Evolutionary conservation across 2,329 filamentous ascomycete species (phyloP), one percentile per base, ranked within the genome.

Genomic region (Diaporthe capsici): DNA sequence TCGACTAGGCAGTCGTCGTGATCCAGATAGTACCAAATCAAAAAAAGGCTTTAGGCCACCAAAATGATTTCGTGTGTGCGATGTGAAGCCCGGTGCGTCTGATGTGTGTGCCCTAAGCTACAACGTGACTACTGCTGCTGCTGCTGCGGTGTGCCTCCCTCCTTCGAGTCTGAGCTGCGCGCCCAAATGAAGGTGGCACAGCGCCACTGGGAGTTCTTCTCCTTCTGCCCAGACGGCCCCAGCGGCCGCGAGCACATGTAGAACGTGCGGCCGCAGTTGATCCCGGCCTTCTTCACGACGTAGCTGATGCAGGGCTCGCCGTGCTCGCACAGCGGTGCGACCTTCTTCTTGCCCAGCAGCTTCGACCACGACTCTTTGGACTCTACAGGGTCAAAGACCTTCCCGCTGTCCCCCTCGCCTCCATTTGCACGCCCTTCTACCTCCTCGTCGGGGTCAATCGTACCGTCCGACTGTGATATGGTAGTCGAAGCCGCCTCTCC

Each of bases 311-410:
- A 98, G 3, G 94, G 94, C 80, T 98, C 96, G 72, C 92, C 88
- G 81, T 99, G 97, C 65, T 98, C 95, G 82, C 97, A 99, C 75
- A 90, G 90, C 1, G 97, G 97, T 1, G 91, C 88, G 1, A 91
- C 86, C 47, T 71, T 75, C 74, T 94, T 92, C 82, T 93, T 95
- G 22, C 92, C 91, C 77, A 98, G 92, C 20, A 98, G 88, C 82
- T 93, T 95, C 6, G 92, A 92, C 97, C 97, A 98, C 31, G 93
- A 93, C 81, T 97, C 93, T 82, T 95, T 96, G 61, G 90, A 90
- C 76, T 90, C 88, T 68, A 95, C 91, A 0, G 93, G 92, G 79
- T 96, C 94, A 76, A 93, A 87, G 2, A 91, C 86, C 74, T 83
- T 87, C 12, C 84, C 87, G 4, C 81, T 73, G 4, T 65, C 74